Evolutionary conservation across 106 monocot species (phyloP), one percentile per base, ranked within the genome.

Genomic region (Platanthera zijinensis): DNA sequence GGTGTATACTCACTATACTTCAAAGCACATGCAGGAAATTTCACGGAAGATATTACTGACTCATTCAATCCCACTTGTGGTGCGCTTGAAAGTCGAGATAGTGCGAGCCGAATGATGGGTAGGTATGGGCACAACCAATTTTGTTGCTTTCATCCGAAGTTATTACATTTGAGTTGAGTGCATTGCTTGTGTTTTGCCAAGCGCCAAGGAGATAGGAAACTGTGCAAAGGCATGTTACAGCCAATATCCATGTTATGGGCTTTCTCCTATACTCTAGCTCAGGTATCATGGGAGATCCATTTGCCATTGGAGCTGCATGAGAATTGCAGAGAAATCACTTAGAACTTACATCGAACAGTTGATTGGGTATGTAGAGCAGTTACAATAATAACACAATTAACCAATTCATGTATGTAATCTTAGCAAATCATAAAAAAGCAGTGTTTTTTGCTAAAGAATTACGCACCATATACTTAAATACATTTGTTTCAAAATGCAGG

Each of bases 191-290:
- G 78, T 79, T 85, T 57, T 88, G 88, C 90, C 87, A 92, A 52
- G 88, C 79, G 7, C 95, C 95, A 17, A 95, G 80, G 15, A 92
- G 61, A 86, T 90, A 95, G 83, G 87, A 90, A 68, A 85, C 14
- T 14, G 79, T 53, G 74, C 89, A 92, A 48, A 95, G 89, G 12
- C 84, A 80, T 49, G 81, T 57, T 9, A 88, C 88, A 7, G 52
- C 74, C 10, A 87, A 45, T 12, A 88, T 75, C 69, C 71, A 80
- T 3, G 90, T 84, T 14, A 92, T 18, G 8, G 76, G 75, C 61
- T 81, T 79, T 25, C 62, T 88, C 74, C 61, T 87, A 17, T 57
- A 52, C 49, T 92, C 86, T 30, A 82, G 15, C 14, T 80, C 77
- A 52, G 80, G 78, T 22, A 86, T 49, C 83, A 90, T 95, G 18